These are phyloP conservation scores for Dichomitus squalens DNA, from an alignment of 1,284 basidiomycete species.

Conservation along the genomic window DNA sequence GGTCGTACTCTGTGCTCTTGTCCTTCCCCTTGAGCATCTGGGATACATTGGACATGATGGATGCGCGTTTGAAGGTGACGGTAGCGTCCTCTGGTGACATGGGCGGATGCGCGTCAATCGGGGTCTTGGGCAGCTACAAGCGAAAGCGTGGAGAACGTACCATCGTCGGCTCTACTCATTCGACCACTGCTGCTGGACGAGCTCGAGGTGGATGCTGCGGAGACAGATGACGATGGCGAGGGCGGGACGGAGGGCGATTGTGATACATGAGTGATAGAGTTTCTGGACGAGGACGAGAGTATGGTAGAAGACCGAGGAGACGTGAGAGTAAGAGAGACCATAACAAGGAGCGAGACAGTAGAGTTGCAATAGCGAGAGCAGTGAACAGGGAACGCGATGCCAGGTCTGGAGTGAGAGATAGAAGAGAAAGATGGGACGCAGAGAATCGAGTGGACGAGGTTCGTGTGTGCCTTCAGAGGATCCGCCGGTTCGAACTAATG, in stretches of 20 bases:
- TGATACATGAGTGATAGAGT: conserved; percentile 35
- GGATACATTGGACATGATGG: conserved; percentile 37
- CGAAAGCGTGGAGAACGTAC: conserved; percentile 34
- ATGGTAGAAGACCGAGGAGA: conserved; percentile 42
- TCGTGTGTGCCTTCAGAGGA: conserved; percentile 40
- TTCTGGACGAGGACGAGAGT: conserved; percentile 33
- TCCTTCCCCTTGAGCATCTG: conserved; percentile 48
- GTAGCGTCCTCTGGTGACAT: conserved; percentile 62
- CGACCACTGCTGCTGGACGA: conserved; percentile 55
- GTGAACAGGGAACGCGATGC: conserved; percentile 22
- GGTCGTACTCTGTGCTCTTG: conserved; percentile 54
- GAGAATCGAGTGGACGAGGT: conserved; percentile 14
- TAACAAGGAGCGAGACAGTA: conserved; percentile 38
- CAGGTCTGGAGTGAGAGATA: conserved; percentile 17
- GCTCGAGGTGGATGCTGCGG: conserved; percentile 44
- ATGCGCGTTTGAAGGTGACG: conserved; percentile 54
- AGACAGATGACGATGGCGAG: conserved; percentile 40
- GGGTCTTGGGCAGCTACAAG: conserved; percentile 5
- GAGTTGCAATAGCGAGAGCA: conserved; percentile 29
- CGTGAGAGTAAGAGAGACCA: conserved; percentile 45
- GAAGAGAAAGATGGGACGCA: conserved; percentile 9
- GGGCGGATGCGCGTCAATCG: conserved; percentile 9
- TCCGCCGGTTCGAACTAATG: conserved; percentile 54
- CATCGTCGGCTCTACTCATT: conserved; percentile 59
- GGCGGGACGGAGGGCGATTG: conserved; percentile 43